Conservation (phyloP, 345 rosid species). For the Pistacia vera region DNA sequence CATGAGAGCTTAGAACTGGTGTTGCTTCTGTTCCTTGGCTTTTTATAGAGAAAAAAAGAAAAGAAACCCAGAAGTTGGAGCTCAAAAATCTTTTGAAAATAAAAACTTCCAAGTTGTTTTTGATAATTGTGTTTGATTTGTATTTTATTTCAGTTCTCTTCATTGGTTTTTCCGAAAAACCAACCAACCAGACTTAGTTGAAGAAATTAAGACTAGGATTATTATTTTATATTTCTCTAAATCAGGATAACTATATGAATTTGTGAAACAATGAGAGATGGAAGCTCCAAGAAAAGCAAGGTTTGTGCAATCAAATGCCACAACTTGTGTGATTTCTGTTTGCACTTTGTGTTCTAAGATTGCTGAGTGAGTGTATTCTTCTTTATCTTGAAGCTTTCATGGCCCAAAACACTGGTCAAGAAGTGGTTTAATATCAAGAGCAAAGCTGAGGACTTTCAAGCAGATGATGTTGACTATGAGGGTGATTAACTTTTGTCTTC, state of each 20-base stretch:
- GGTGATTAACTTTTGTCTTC: slow-evolving; percentile 34
- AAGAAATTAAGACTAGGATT: slow-evolving; percentile 8
- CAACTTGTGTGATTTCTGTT: slow-evolving; percentile 14
- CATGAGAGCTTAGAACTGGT: slow-evolving; percentile 2
- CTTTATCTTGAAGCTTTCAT: slow-evolving; percentile 63
- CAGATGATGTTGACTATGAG: slow-evolving; percentile 57
- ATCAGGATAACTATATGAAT: slow-evolving; percentile 49
- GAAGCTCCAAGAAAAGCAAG: slow-evolving; percentile 79
- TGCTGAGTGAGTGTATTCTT: slow-evolving; percentile 17
- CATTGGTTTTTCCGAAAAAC: slow-evolving; percentile 19
- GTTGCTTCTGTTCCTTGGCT: slow-evolving; percentile 8
- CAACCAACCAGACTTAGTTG: slow-evolving; percentile 11
- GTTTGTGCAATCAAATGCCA: slow-evolving; percentile 36
- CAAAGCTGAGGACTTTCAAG: slow-evolving; percentile 82
- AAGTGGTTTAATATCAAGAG: slow-evolving; percentile 92
- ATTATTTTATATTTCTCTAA: slow-evolving; percentile 12
- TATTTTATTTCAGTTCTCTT: slow-evolving; percentile 2
- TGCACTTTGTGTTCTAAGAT: slow-evolving; percentile 16
- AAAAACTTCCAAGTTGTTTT: background rate
- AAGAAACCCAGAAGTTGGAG: slow-evolving; percentile 1
- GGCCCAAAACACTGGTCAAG: slow-evolving; percentile 96
- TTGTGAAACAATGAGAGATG: slow-evolving; percentile 83
- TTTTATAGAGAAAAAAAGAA: background rate
- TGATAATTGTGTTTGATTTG: background rate
- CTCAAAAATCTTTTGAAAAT: background rate